A percentile compares a stretch with the other conserved stretches of the same genome.
phyloP scores from a whole-genome alignment of 768 basidiomycete species.

The Leucocoprinus leucothites region DNA sequence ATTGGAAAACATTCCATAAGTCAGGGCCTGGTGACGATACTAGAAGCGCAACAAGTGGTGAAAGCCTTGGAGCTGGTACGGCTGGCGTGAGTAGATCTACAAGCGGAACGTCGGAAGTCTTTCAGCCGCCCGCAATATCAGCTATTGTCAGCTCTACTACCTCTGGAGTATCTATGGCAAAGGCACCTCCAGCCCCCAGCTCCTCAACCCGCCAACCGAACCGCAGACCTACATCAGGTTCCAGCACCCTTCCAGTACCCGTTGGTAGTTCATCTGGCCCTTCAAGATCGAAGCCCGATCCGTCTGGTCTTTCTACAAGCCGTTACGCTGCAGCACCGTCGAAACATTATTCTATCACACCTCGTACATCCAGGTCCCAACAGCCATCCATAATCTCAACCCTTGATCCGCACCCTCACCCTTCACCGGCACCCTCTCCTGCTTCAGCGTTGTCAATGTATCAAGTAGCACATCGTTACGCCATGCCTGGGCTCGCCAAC shows the following conservation, averaged over 20 bases:
- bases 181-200: slow-evolving; percentile 2
- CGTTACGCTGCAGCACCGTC: slow-evolving; percentile 25
- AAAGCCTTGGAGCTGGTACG: slow-evolving; percentile 32
- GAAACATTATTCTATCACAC: slow-evolving; percentile 46
- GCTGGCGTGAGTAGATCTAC: slow-evolving; percentile 26
- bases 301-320: slow-evolving; percentile 34
- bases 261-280: slow-evolving; percentile 22
- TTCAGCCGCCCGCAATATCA: slow-evolving; percentile 19
- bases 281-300: slow-evolving; percentile 36
- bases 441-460: slow-evolving; percentile 76
- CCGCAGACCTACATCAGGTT: slow-evolving; percentile 18
- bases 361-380: slow-evolving; percentile 39
- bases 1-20: slow-evolving; percentile 63
- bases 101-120: slow-evolving; percentile 27
- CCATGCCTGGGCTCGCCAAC: slow-evolving; percentile 59
- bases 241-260: slow-evolving; percentile 19
- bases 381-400: slow-evolving; percentile 28
- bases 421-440: slow-evolving; percentile 55
- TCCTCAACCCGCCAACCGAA: slow-evolving; percentile 15
- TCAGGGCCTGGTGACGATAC: slow-evolving; percentile 31
- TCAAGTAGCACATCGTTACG: slow-evolving; percentile 74
- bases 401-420: slow-evolving; percentile 71
- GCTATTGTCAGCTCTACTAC: slow-evolving; percentile 22
- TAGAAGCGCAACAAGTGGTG: slow-evolving; percentile 50
- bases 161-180: slow-evolving; percentile 13